phyloP scores from a whole-genome alignment of 192 early-diverging fungal species.

The Gigaspora rosea region DNA sequence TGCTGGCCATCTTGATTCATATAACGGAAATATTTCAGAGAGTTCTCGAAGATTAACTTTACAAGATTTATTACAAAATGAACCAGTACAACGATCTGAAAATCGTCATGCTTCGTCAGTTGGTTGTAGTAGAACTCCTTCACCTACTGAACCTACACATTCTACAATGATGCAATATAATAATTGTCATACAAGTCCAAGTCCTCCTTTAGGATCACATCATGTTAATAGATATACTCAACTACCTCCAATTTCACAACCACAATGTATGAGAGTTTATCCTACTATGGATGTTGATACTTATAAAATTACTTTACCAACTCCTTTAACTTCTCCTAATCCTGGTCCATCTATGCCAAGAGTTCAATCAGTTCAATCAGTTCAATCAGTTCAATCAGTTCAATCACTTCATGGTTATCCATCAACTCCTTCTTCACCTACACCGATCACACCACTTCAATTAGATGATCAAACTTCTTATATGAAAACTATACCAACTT shows the following conservation, averaged over 20 bases:
- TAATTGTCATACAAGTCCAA: background rate
- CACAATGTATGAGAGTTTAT: background rate
- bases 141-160: background rate
- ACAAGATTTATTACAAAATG: background rate
- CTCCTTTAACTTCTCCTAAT: background rate
- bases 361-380: background rate
- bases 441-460: background rate
- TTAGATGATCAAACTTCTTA: conserved; percentile 1
- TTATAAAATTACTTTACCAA: conserved; percentile 4
- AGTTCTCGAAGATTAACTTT: background rate
- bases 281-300: background rate
- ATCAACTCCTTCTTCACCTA: background rate
- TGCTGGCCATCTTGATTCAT: background rate
- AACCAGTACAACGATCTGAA: background rate
- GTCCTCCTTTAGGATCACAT: background rate
- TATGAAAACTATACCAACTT: background rate
- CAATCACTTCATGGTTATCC: background rate
- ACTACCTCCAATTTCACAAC: background rate
- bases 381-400: background rate
- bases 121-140: background rate
- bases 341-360: too few relatives aligned
- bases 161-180: background rate
- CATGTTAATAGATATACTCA: background rate
- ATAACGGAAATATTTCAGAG: background rate
- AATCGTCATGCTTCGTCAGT: background rate